Percentiles rank a stretch among this genome's conserved stretches.
Conservation (phyloP, 306 rosid genomes). For the Gastrolobium bilobum region DNA sequence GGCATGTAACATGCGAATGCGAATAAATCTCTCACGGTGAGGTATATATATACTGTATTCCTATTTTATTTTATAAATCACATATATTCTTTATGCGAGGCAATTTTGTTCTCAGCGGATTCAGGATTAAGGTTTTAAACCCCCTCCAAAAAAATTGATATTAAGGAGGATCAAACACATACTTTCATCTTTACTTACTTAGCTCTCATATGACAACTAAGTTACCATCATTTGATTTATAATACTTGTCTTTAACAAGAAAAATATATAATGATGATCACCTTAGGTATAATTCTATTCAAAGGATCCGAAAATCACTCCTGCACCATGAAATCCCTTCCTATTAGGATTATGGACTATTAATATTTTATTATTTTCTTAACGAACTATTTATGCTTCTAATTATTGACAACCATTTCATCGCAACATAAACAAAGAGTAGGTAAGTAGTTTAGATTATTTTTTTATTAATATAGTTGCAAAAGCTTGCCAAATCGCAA, state of each 20-base stretch:
- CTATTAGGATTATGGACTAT: not conserved
- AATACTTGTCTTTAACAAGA: not conserved
- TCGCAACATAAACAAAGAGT: not conserved
- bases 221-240: not conserved
- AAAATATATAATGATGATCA: conserved; percentile 1
- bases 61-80: too few species aligned
- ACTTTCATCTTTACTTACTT: too few species aligned
- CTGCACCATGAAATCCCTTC: conserved; percentile 15
- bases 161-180: too few species aligned
- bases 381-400: conserved; percentile 4
- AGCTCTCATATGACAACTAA: too few species aligned
- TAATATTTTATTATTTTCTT: not conserved
- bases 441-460: too few species aligned
- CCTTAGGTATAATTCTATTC: not conserved
- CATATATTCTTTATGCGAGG: too few species aligned
- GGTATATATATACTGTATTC: too few species aligned
- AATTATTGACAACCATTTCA: conserved; percentile 41
- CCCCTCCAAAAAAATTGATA: too few species aligned
- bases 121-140: too few species aligned
- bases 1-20: conserved; percentile 12
- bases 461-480: too few species aligned
- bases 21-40: not conserved
- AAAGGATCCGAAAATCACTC: conserved; percentile 50
- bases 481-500: too few species aligned
- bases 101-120: too few species aligned